Evolutionary conservation across 139 green algal species (phyloP).

Genomic region (Ettlia oleoabundans): DNA sequence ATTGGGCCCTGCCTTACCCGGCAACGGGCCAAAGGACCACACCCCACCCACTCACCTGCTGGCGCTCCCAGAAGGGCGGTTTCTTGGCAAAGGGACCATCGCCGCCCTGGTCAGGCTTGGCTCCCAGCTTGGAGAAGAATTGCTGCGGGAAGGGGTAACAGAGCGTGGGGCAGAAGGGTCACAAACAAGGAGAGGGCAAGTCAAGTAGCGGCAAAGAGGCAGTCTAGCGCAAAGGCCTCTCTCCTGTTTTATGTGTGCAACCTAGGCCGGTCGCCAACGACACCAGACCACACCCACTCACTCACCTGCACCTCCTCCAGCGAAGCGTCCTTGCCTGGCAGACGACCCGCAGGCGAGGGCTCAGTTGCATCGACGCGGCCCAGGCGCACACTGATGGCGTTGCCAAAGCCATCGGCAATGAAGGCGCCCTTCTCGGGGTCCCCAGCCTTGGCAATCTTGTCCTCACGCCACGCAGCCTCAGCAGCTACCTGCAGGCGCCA

Average conservation of each 20-base stretch:
- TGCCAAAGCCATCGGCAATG: slow-evolving; percentile 1
- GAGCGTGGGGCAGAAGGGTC: no score
- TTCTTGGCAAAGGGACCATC: slow-evolving; percentile 64
- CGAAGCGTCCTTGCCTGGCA: slow-evolving; percentile 49
- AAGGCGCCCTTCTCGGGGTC: slow-evolving; percentile 1
- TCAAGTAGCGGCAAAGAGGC: no score
- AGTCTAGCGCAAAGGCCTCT: no score
- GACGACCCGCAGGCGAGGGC: slow-evolving; percentile 35
- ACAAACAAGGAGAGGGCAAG: no score
- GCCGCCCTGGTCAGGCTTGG: slow-evolving; percentile 21
- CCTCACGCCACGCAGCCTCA: slow-evolving; percentile 21
- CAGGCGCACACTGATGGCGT: slow-evolving; percentile 32
- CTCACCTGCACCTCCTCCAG: slow-evolving; percentile 52
- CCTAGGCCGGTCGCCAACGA: no score
- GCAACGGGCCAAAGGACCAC: neutral
- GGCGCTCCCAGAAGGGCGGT: slow-evolving; percentile 63
- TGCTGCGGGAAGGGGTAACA: no score
- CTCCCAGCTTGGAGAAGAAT: slow-evolving; percentile 54
- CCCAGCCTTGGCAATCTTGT: slow-evolving; percentile 22
- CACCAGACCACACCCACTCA: no score
- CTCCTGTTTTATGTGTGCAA: no score
- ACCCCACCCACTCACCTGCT: slow-evolving; percentile 3
- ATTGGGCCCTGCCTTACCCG: no score
- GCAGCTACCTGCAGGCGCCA: neutral
- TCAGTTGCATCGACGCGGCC: slow-evolving; percentile 66